Conservation (phyloP, 306 rosid genomes). For the Citrullus amarus region DNA sequence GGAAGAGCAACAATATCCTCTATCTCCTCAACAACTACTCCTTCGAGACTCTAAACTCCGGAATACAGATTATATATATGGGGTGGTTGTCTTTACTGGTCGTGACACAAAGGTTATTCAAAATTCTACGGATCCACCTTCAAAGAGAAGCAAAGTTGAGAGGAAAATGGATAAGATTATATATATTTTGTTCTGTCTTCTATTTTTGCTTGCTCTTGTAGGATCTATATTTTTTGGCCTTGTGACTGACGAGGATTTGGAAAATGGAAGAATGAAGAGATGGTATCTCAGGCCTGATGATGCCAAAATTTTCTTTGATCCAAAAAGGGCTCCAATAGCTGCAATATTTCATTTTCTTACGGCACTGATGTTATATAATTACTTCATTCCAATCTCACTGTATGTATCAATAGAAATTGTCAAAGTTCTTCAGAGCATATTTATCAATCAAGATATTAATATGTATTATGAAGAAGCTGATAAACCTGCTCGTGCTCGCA, state of each 20-base stretch:
- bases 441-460: constrained; percentile 76
- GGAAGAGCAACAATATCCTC: constrained; percentile 44
- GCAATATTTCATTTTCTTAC: constrained; percentile 59
- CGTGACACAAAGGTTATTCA: constrained; percentile 85
- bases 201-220: constrained; percentile 56
- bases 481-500: constrained; percentile 81
- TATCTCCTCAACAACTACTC: constrained; percentile 83
- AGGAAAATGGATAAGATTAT: constrained; percentile 81
- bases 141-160: constrained; percentile 89
- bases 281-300: constrained; percentile 89
- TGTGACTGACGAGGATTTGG: constrained; percentile 52
- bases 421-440: constrained; percentile 82
- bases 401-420: constrained; percentile 87
- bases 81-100: constrained; percentile 82
- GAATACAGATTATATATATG: constrained; percentile 71
- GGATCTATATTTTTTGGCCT: constrained; percentile 82
- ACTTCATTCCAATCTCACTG: constrained; percentile 81
- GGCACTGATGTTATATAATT: constrained; percentile 63
- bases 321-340: constrained; percentile 47
- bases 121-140: constrained; percentile 82
- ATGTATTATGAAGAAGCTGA: constrained; percentile 88
- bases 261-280: constrained; percentile 54
- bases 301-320: constrained; percentile 66
- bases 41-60: constrained; percentile 91
- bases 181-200: constrained; percentile 56